Base-by-base conservation (phyloP, 2,329 filamentous ascomycete species). In the Fusarium torreyae region DNA sequence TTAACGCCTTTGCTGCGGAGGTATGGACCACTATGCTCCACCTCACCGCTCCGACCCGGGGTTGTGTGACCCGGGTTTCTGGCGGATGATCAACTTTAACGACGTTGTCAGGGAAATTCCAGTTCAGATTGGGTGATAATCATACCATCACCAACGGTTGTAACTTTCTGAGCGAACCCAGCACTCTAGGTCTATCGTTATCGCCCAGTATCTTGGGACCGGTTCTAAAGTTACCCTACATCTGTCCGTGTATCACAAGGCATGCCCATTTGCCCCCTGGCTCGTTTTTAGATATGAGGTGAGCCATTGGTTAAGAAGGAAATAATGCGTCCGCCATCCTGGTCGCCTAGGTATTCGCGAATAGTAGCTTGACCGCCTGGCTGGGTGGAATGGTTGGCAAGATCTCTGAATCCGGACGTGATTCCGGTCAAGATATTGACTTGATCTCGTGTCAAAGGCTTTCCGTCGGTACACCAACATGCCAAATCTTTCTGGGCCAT, bases 341-440 rank as follows among this genome's bases (percentile, higher is more conserved):
- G 48, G 6, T 70, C 63, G 2, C 79, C 80, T n/a, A 81, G 66
- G 28, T 69, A 69, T 20, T 75, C 69, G 33, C 66, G 56, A 22
- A 81, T 63, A 8, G 34, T 39, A 24, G 56, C 49, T 52, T 69
- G 64, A 13, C 74, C 67, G n/a, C 66, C 51, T 26, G 50, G 33
- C 17, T 71, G 57, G 17, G 54, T 66, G 49, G 58, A 52, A 54
- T 74, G 67, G 48, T 59, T 57, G 31, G 74, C 73, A 44, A 81
- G 53, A 24, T 77, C 70, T 14, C 66, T 58, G 18, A 80, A 67
- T 14, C 66, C 70, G 15, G 66, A 60, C 3, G 71, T 75, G 10
- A 79, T 54, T 36, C 75, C 76, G n/a, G 70, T 74, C 51, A 80
- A 56, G 26, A 79, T 49, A 44, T 76, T 75, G 34, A 67, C 63